Conservation (phyloP, 2,329 filamentous ascomycete species). For the Fusarium sp. region DNA sequence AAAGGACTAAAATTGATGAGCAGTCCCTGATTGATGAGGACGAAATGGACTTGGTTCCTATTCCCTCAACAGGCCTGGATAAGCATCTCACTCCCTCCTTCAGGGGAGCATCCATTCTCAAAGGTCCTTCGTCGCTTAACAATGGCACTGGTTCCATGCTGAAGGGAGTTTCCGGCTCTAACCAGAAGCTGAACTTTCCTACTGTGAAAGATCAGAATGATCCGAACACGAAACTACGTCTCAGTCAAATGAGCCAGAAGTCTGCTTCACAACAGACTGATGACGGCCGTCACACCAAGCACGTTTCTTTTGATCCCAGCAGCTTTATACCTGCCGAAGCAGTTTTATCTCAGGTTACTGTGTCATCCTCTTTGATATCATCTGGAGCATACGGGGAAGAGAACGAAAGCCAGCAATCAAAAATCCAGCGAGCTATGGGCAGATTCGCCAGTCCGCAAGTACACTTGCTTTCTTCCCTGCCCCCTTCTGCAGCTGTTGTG, state of each 20-base stretch:
- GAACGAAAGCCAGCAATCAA: slow-evolving; percentile 7
- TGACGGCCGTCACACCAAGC: slow-evolving; percentile 41
- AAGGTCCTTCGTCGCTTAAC: neutral
- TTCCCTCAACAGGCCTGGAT: slow-evolving; percentile 6
- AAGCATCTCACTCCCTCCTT: slow-evolving; percentile 2
- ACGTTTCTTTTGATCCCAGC: slow-evolving; percentile 38
- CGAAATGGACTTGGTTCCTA: slow-evolving; percentile 20
- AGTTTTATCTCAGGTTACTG: slow-evolving; percentile 5
- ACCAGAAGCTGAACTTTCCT: slow-evolving; percentile 69
- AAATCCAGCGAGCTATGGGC: slow-evolving; percentile 29
- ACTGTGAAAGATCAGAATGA: slow-evolving; percentile 82
- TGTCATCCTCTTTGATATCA: slow-evolving; percentile 27
- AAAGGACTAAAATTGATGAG: slow-evolving; percentile 4
- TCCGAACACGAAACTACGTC: slow-evolving; percentile 68
- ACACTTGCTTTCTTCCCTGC: slow-evolving; percentile 41
- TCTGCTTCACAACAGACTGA: slow-evolving; percentile 62
- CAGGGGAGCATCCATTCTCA: neutral
- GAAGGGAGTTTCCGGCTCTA: slow-evolving; percentile 45
- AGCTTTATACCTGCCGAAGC: slow-evolving; percentile 11
- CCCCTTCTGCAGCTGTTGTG: slow-evolving; percentile 45
- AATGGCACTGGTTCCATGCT: neutral
- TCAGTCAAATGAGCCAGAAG: slow-evolving; percentile 70
- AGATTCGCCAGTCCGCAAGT: slow-evolving; percentile 13
- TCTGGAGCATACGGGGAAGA: slow-evolving; percentile 12
- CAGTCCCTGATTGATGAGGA: neutral